A percentile compares a stretch with the other conserved stretches of the same genome.
phyloP scores from a whole-genome alignment of 495 filamentous ascomycete species.

The Penicillium herquei region DNA sequence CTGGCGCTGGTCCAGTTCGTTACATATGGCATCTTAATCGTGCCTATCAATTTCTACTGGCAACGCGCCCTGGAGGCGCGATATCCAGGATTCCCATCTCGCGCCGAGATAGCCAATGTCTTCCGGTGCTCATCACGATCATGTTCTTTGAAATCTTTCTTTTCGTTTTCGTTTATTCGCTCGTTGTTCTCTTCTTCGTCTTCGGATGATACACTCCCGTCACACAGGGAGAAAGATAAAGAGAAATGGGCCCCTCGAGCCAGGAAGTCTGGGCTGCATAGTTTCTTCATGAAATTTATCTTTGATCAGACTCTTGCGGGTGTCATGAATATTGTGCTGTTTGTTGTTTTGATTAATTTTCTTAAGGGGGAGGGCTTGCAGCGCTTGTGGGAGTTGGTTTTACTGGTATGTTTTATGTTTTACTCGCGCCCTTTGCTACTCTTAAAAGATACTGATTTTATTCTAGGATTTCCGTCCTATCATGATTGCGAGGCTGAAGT shows the following conservation, averaged over 20 bases:
- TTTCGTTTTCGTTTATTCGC: conserved; percentile 39
- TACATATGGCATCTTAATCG: conserved; percentile 69
- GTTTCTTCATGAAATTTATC: conserved; percentile 76
- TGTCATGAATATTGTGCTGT: conserved; percentile 73
- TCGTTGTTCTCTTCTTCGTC: conserved; percentile 26
- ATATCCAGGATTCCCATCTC: conserved; percentile 48
- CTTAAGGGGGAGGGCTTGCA: conserved; percentile 41
- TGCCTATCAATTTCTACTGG: conserved; percentile 88
- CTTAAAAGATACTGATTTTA: conserved; percentile 1
- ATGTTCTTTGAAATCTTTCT: conserved; percentile 22
- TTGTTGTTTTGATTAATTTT: conserved; percentile 59
- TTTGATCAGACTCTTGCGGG: conserved; percentile 81
- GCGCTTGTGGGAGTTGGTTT: conserved; percentile 30
- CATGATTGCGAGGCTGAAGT: conserved; percentile 69
- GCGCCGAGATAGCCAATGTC: conserved; percentile 20
- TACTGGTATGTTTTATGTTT: conserved; percentile 31
- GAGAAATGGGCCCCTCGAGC: conserved; percentile 32
- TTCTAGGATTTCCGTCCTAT: conserved; percentile 65
- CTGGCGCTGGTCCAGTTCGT: conserved; percentile 73
- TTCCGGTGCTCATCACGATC: conserved; percentile 13
- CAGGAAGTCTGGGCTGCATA: conserved; percentile 44
- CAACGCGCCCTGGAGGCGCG: conserved; percentile 58
- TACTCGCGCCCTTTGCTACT: neutral
- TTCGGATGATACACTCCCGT: conserved; percentile 30
- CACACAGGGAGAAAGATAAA: conserved; percentile 51